Base-by-base conservation (phyloP, 2,329 filamentous ascomycete genomes). In the Talaromyces sp. region DNA sequence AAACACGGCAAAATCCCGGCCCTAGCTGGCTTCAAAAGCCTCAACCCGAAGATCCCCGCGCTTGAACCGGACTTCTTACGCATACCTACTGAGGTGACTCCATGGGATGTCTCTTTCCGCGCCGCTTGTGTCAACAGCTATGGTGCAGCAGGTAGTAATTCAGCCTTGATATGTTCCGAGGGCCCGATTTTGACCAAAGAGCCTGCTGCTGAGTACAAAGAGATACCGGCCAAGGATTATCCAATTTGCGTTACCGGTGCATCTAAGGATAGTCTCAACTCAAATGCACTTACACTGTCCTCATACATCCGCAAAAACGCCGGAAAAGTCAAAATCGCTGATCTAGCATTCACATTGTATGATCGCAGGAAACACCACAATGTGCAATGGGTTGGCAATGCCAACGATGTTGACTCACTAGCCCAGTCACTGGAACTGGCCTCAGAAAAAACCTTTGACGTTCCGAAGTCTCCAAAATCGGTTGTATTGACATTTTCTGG, bases 1-100 rank as follows among this genome's bases (percentile, higher is more conserved):
- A 77, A 81, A 63, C 75, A 76, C 51, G 75, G 74, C 0, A 71
- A 78, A 13, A 73, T 80, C 15, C 71, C 76, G 9, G 77, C 79
- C 2, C 79, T 78, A 62, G 69, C 67, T 32, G 47, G 55, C 13
- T 67, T 70, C 52, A 57, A 65, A 15, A 63, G 57, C 9, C 62
- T 63, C 15, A 71, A 66, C 64, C 58, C 61, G 49, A 28, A 55
- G 51, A 59, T 64, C 36, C 52, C 63, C 11, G 44, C 57, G 54
- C 49, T 63, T 27, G 55, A 62, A 36, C 54, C 66, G 49, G 63
- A 66, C 11, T 32, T 64, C 27, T 57, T 57, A 13, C 44, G 65
- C 19, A 61, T 65, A 27, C 65, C 60, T 9, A 63, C 60, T 1
- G 63, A 63, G 13, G 65, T 69, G 0, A 56, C 59, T 10, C 32